Conservation (phyloP, 768 basidiomycete species). For the Leccinum longicurvipes region DNA sequence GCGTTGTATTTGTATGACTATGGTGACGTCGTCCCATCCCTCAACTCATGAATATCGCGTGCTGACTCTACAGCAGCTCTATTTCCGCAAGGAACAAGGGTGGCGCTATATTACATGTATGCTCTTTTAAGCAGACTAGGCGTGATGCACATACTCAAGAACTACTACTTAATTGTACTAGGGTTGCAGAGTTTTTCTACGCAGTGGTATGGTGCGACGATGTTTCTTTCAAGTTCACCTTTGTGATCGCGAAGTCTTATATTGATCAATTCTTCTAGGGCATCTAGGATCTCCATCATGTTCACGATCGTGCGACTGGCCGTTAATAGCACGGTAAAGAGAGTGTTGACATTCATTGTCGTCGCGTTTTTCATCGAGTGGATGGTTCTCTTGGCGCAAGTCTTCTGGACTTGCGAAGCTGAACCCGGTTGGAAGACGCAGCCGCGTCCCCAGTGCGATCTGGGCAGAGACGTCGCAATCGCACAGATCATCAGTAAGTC, state of each 20-base stretch:
- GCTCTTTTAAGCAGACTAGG: neutral
- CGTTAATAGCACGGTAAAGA: neutral
- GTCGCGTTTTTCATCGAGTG: neutral
- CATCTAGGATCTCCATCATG: neutral
- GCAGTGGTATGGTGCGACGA: constrained; percentile 1
- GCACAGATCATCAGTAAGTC: neutral
- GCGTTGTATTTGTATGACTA: constrained; percentile 1
- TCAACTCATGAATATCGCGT: neutral
- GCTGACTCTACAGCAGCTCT: neutral
- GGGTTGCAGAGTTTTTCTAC: constrained; percentile 6
- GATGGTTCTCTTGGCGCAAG: constrained; percentile 3
- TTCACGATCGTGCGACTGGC: constrained; percentile 4
- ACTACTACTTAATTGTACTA: neutral
- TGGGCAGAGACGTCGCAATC: neutral
- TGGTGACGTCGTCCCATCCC: neutral
- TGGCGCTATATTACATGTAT: constrained; percentile 2
- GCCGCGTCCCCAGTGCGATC: neutral
- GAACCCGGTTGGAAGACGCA: constrained; percentile 3
- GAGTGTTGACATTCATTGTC: neutral
- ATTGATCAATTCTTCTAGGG: neutral
- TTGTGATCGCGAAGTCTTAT: neutral
- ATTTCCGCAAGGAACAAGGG: neutral
- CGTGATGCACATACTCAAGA: neutral
- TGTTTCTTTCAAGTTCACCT: neutral
- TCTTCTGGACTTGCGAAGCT: constrained; percentile 4